Percentiles rank a stretch among this genome's conserved stretches.
These are phyloP conservation scores for Lachnellula suecica DNA, from an alignment of 2,329 filamentous ascomycete species.

Conservation along the genomic window DNA sequence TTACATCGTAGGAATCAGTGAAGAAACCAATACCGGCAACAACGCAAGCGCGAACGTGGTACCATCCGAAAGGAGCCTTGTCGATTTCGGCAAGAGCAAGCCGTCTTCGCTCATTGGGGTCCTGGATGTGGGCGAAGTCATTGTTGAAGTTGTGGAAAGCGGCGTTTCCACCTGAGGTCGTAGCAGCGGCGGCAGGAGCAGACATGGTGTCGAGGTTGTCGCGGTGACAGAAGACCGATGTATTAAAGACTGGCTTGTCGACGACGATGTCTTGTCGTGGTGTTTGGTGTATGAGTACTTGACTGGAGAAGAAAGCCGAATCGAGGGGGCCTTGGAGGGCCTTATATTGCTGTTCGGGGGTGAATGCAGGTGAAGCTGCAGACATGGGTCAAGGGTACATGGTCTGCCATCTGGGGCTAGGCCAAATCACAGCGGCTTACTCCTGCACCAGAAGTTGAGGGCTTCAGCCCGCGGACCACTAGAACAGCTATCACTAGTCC, in stretches of 20 bases:
- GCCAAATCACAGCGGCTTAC: not conserved
- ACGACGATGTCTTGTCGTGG: not conserved
- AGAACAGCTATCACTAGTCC: no score
- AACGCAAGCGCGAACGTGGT: constrained; percentile 73
- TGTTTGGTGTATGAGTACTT: not conserved
- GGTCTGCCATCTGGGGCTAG: not conserved
- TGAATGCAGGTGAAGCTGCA: not conserved
- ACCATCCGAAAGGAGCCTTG: constrained; percentile 80
- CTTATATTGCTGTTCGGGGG: not conserved
- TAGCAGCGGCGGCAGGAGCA: constrained; percentile 5
- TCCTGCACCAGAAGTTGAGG: not conserved
- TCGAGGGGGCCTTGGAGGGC: not conserved
- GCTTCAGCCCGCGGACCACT: not conserved
- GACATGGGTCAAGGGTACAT: not conserved
- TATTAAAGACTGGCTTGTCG: not conserved
- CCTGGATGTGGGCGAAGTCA: constrained; percentile 53
- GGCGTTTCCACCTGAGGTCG: constrained; percentile 63
- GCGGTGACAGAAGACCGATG: not conserved
- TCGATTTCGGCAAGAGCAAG: constrained; percentile 81
- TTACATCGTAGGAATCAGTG: constrained; percentile 83
- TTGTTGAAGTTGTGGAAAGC: constrained; percentile 80
- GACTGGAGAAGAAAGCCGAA: not conserved
- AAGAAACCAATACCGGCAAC: constrained; percentile 88
- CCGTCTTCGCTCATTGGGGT: constrained; percentile 76
- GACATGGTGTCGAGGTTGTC: not conserved